Base-by-base conservation (phyloP, 2,329 filamentous ascomycete species). In the Paecilomyces sp. region DNA sequence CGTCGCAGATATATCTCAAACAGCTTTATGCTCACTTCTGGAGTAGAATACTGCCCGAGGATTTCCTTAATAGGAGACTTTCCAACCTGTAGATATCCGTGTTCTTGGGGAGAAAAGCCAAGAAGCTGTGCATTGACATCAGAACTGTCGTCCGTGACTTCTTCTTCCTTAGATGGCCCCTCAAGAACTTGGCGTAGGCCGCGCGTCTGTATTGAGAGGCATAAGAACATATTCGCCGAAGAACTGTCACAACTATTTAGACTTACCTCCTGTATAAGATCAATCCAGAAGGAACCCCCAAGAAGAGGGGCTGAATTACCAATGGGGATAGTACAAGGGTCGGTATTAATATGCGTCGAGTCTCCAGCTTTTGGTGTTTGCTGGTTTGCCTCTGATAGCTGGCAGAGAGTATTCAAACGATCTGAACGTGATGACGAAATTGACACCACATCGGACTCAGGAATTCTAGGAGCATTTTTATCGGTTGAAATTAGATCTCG, bases 1-100 rank as follows among this genome's bases (percentile, higher is more conserved):
- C 67, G 69, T 1, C 58, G 55, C 12, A 72, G 15, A 54, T 66
- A 74, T 6, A 71, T 62, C 5, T 69, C 65, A 50, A 61, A 66
- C 11, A 73, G 58, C 11, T 13, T 41, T n/a, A 41, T 6, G 12
- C 34, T n/a, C n/a, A 41, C n/a, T n/a, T 15, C 12, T n/a, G 34
- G 34, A n/a, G 34, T 41, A 11, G n/a, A 41, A 5, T 41, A 41
- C 34, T 41, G 12, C 13, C 34, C 34, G 13, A 41, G 34, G 13
- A 41, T 41, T 13, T 41, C 34, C n/a, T 5, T 41, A 5, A n/a
- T 41, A 41, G 13, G 13, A 15, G 9, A 13, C n/a, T 41, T 41
- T n/a, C 13, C 34, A 41, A 15, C 9, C 1, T 4, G 34, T n/a
- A 11, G 13, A 5, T 41, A 4, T n/a, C 13, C 4, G 34, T 41